Percentiles rank a stretch among this genome's conserved stretches.
Conservation (phyloP, 371 early-diverging fungal genomes). For the Mortierella sp. region DNA sequence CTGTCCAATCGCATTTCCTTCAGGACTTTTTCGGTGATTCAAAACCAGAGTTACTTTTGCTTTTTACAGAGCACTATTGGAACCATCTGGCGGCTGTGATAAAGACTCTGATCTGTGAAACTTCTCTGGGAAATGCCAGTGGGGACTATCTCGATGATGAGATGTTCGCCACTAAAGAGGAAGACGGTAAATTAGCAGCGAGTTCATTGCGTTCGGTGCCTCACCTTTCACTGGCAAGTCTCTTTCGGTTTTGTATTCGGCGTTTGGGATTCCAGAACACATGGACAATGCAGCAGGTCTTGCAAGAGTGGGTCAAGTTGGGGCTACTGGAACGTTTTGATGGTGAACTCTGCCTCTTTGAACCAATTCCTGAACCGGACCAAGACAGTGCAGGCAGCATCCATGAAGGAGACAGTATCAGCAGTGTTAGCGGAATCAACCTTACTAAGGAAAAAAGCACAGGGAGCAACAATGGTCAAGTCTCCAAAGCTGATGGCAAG, state of each 20-base stretch:
- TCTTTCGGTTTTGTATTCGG: conserved; percentile 38
- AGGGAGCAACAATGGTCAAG: no score
- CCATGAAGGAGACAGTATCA: neutral
- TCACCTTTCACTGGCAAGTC: conserved; percentile 24
- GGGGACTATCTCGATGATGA: conserved; percentile 11
- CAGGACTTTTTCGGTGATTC: conserved; percentile 37
- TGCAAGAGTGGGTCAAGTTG: conserved; percentile 68
- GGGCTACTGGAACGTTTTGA: conserved; percentile 66
- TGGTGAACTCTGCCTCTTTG: conserved; percentile 60
- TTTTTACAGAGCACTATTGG: conserved; percentile 42
- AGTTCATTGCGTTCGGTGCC: conserved; percentile 19
- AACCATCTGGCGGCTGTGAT: conserved; percentile 44
- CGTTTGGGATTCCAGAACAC: conserved; percentile 24
- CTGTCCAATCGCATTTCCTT: conserved; percentile 7
- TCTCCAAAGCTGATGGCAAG: no score
- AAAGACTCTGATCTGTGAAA: conserved; percentile 42
- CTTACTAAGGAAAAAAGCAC: neutral
- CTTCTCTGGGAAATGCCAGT: neutral
- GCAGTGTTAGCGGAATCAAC: neutral
- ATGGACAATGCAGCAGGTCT: conserved; percentile 45
- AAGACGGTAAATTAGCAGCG: conserved; percentile 8
- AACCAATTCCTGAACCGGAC: conserved; percentile 9
- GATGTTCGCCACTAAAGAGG: conserved; percentile 29
- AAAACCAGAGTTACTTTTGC: conserved; percentile 31
- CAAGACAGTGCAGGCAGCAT: neutral